Percentiles rank a stretch among this genome's conserved stretches.
These are phyloP conservation scores for Penicillium sp. DNA, from an alignment of 2,329 filamentous ascomycete species.

Conservation along the genomic window DNA sequence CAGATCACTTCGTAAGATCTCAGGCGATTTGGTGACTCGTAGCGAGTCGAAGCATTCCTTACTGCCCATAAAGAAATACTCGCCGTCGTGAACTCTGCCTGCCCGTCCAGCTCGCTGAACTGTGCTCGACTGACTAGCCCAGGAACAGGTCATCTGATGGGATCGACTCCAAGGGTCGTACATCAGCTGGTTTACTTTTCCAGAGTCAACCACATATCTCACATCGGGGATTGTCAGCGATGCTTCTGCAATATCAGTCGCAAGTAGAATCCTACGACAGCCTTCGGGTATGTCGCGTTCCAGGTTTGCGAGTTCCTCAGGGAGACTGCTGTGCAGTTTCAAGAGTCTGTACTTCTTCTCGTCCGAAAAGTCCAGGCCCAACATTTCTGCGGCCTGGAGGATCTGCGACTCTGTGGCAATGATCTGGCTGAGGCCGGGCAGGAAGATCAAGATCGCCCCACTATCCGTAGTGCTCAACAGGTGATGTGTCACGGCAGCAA, in stretches of 20 bases:
- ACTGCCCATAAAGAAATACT: conserved; percentile 47
- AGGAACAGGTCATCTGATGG: conserved; percentile 37
- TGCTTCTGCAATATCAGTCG: conserved; percentile 49
- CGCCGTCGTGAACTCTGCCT: conserved; percentile 44
- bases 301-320: conserved; percentile 40
- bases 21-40: conserved; percentile 30
- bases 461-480: conserved; percentile 38
- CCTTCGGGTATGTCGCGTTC: conserved; percentile 37
- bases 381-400: conserved; percentile 7
- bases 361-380: conserved; percentile 41
- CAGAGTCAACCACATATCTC: conserved; percentile 46
- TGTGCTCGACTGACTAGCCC: conserved; percentile 45
- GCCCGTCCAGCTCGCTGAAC: conserved; percentile 47
- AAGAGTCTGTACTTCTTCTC: conserved; percentile 38
- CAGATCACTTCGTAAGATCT: conserved; percentile 42
- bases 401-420: conserved; percentile 29
- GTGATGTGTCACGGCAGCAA: conserved; percentile 42
- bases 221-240: conserved; percentile 50
- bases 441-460: conserved; percentile 46
- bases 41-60: conserved; percentile 31
- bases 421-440: conserved; percentile 43
- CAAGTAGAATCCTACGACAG: conserved; percentile 45
- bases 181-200: conserved; percentile 36
- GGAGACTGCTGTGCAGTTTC: conserved; percentile 44
- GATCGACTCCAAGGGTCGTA: conserved; percentile 39